Conservation (phyloP, 441 rosid species). For the Lepidium campestre region DNA sequence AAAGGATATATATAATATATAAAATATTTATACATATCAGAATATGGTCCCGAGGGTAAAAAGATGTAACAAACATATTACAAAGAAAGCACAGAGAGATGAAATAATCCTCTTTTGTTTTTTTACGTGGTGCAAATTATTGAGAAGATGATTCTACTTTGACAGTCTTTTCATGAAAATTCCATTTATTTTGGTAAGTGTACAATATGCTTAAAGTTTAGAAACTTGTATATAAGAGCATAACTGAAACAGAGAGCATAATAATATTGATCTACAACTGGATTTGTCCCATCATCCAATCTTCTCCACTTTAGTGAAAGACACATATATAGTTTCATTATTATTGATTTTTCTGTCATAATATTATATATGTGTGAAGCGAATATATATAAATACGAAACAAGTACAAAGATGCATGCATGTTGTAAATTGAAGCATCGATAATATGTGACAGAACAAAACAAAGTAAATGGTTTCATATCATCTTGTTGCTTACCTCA, state of each 20-base stretch:
- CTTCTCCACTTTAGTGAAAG: slow-evolving; percentile 8
- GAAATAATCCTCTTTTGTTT: not conserved
- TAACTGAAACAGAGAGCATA: not conserved
- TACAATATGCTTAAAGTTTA: not conserved
- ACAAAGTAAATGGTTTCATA: slow-evolving; percentile 11
- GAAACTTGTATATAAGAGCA: not conserved
- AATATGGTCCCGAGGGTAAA: slow-evolving; percentile 7
- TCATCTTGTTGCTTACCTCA: slow-evolving; percentile 22
- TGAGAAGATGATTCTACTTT: slow-evolving; percentile 18
- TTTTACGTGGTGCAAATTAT: slow-evolving; percentile 10
- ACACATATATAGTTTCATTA: too few species aligned
- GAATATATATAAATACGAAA: not conserved
- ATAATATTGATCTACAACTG: slow-evolving; percentile 1
- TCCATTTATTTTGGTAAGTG: not conserved
- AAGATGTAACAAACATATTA: slow-evolving; percentile 1
- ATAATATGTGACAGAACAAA: slow-evolving; percentile 2
- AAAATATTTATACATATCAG: too few species aligned
- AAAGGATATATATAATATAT: slow-evolving; percentile 15
- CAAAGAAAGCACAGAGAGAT: not conserved
- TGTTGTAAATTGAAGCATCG: slow-evolving; percentile 10
- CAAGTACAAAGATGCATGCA: slow-evolving; percentile 18
- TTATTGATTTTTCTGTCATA: not conserved
- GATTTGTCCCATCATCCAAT: slow-evolving; percentile 17
- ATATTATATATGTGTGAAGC: not conserved
- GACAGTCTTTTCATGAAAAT: not conserved